These are phyloP conservation scores for Xeromyces bisporus DNA, from an alignment of 495 filamentous ascomycete genomes.

Conservation along the genomic window DNA sequence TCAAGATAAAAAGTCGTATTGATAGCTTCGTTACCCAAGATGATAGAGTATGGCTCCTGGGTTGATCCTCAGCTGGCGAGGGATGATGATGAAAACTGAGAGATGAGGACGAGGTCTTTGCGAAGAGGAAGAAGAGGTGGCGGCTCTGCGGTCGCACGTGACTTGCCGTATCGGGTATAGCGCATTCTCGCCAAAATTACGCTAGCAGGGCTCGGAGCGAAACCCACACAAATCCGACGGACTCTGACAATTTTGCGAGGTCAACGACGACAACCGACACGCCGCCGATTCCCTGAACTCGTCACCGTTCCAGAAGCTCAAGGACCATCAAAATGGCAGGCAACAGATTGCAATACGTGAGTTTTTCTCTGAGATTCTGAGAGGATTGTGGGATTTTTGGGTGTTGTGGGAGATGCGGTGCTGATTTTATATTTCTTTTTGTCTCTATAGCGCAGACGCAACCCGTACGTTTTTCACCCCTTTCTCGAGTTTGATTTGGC, in stretches of 20 bases:
- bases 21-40: too few relatives aligned
- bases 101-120: slow-evolving; percentile 10
- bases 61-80: slow-evolving; percentile 38
- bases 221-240: slow-evolving; percentile 38
- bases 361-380: slow-evolving; percentile 13
- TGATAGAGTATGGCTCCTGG: too few relatives aligned
- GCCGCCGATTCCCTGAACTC: slow-evolving; percentile 26
- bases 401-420: slow-evolving; percentile 3
- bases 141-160: slow-evolving; percentile 14
- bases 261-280: slow-evolving; percentile 44
- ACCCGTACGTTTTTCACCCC: slow-evolving; percentile 52
- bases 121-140: slow-evolving; percentile 29
- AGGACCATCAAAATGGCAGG: slow-evolving; percentile 45
- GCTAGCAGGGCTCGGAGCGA: slow-evolving; percentile 27
- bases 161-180: slow-evolving; percentile 21
- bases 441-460: slow-evolving; percentile 53
- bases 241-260: slow-evolving; percentile 28
- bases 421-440: slow-evolving; percentile 10
- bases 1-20: slow-evolving; percentile 2
- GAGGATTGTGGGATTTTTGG: slow-evolving; percentile 1
- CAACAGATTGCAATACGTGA: slow-evolving; percentile 60
- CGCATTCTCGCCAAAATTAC: slow-evolving; percentile 29
- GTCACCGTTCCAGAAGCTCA: slow-evolving; percentile 24
- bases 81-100: slow-evolving; percentile 16
- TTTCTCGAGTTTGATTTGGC: slow-evolving; percentile 6